A percentile compares a stretch with the other conserved stretches of the same genome.
phyloP scores from a whole-genome alignment of 768 basidiomycete genomes.

The Trametes gibbosa region DNA sequence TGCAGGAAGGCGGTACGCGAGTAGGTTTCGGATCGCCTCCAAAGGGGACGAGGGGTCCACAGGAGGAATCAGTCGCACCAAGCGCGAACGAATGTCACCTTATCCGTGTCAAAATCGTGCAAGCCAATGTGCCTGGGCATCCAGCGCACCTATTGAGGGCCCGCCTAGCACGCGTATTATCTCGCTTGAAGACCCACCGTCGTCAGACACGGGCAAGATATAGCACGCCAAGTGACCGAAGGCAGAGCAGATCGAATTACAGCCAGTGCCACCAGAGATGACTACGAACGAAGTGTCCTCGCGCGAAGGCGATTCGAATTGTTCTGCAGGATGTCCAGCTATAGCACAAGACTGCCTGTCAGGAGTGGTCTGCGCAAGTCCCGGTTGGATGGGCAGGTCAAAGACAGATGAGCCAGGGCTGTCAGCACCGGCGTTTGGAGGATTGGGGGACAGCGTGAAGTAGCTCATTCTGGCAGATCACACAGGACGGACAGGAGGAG shows the following conservation, averaged over 20 bases:
- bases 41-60: constrained; percentile 58
- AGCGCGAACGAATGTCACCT: constrained; percentile 88
- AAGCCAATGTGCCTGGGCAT: background rate
- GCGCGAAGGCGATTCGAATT: background rate
- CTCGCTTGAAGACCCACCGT: constrained; percentile 93
- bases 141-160: constrained; percentile 68
- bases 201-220: constrained; percentile 91
- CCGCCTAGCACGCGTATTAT: constrained; percentile 90
- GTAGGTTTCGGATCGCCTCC: constrained; percentile 69
- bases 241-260: constrained; percentile 86
- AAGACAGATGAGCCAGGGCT: constrained; percentile 76
- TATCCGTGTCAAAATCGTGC: background rate
- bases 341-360: background rate
- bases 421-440: constrained; percentile 28
- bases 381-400: constrained; percentile 57
- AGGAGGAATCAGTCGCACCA: constrained; percentile 82
- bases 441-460: constrained; percentile 19
- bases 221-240: constrained; percentile 71
- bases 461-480: constrained; percentile 6
- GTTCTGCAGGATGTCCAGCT: background rate
- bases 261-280: constrained; percentile 92
- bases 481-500: background rate
- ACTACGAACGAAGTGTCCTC: constrained; percentile 56
- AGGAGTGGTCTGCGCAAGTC: constrained; percentile 3
- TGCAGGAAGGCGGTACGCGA: constrained; percentile 77